Percentiles rank a stretch among this genome's conserved stretches.
Evolutionary conservation across 805 yeast species (phyloP).

Genomic region (Yamadazyma tumulicola): DNA sequence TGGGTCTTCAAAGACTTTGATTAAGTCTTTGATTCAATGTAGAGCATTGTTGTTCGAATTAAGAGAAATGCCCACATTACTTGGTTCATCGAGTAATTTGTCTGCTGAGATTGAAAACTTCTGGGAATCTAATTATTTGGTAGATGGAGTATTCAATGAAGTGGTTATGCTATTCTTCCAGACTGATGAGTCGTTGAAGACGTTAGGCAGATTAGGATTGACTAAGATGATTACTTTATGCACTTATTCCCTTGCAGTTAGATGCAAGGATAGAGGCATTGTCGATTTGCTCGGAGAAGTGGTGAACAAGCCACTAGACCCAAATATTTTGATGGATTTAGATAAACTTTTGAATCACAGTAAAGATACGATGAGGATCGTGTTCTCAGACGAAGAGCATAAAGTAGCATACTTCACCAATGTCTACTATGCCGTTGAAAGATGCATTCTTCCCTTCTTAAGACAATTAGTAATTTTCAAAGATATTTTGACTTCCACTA

Average conservation of each 20-base stretch:
- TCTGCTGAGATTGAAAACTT: slow-evolving; percentile 18
- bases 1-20: slow-evolving; percentile 24
- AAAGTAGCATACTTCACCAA: slow-evolving; percentile 7
- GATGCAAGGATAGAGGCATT: slow-evolving; percentile 3
- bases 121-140: slow-evolving; percentile 20
- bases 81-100: slow-evolving; percentile 9
- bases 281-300: background rate
- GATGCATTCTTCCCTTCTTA: slow-evolving; percentile 28
- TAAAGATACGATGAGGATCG: slow-evolving; percentile 6
- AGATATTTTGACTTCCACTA: slow-evolving; percentile 29
- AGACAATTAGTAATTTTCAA: slow-evolving; percentile 31
- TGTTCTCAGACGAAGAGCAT: slow-evolving; percentile 3
- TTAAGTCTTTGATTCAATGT: slow-evolving; percentile 43
- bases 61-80: slow-evolving; percentile 11
- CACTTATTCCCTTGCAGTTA: slow-evolving; percentile 18
- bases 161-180: slow-evolving; percentile 39
- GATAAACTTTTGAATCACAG: slow-evolving; percentile 8
- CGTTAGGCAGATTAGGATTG: slow-evolving; percentile 30
- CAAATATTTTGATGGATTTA: background rate
- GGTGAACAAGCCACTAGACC: slow-evolving; percentile 1
- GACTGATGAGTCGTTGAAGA: slow-evolving; percentile 41
- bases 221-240: slow-evolving; percentile 24
- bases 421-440: slow-evolving; percentile 18
- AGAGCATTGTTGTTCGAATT: slow-evolving; percentile 17
- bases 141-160: slow-evolving; percentile 38